phyloP scores from a whole-genome alignment of 129 eudicot species.

The Silybum marianum region DNA sequence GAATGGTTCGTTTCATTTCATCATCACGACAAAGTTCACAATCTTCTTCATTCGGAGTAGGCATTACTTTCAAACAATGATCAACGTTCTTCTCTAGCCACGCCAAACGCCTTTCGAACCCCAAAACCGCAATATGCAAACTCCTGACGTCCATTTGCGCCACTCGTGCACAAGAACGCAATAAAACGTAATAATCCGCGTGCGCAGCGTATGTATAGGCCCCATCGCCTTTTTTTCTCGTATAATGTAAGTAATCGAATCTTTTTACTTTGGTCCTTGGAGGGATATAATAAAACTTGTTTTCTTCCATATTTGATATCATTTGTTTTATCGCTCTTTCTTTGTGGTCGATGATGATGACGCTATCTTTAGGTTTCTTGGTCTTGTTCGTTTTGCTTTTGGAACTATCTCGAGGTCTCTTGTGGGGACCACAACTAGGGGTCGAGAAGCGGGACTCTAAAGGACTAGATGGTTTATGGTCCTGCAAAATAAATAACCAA shows the following conservation, averaged over 20 bases:
- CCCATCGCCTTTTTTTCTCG: constrained; percentile 54
- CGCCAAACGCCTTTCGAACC: constrained; percentile 62
- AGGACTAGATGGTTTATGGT: constrained; percentile 16
- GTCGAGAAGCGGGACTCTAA: constrained; percentile 10
- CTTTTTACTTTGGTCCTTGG: constrained; percentile 55
- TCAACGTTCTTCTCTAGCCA: constrained; percentile 64
- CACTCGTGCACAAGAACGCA: constrained; percentile 77
- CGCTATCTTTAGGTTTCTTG: constrained; percentile 32
- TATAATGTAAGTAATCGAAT: constrained; percentile 49
- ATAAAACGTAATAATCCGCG: constrained; percentile 77
- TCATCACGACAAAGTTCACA: constrained; percentile 44
- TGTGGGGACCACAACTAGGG: constrained; percentile 26
- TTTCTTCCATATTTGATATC: constrained; percentile 75
- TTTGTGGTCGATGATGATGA: not conserved
- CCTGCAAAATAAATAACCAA: constrained; percentile 33
- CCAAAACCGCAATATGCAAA: constrained; percentile 64
- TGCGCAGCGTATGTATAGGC: constrained; percentile 60
- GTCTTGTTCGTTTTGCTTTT: constrained; percentile 13
- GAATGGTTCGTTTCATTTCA: constrained; percentile 19
- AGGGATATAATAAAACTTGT: constrained; percentile 60
- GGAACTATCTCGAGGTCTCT: constrained; percentile 45
- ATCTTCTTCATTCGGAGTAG: constrained; percentile 17
- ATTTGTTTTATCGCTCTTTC: constrained; percentile 47
- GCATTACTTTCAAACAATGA: constrained; percentile 35
- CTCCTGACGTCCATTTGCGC: constrained; percentile 62